These are phyloP conservation scores for Rhizopogon sp. DNA, from an alignment of 768 basidiomycete genomes.

Conservation along the genomic window DNA sequence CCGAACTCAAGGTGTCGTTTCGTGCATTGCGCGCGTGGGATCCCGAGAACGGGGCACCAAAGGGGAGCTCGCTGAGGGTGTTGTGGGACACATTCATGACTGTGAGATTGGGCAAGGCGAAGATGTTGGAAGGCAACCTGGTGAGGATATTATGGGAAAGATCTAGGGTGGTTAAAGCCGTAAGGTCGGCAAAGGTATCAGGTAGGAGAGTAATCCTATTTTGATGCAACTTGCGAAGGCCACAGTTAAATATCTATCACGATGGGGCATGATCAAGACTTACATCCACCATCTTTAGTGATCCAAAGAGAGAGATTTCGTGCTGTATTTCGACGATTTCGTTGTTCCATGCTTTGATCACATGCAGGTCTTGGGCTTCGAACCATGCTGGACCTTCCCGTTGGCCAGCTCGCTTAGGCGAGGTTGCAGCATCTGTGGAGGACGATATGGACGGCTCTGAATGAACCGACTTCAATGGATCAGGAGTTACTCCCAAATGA, in stretches of 20 bases:
- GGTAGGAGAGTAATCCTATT: constrained; percentile 65
- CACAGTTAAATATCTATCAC: background rate
- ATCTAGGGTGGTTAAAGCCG: constrained; percentile 61
- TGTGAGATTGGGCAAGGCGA: constrained; percentile 62
- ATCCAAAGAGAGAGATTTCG: constrained; percentile 81
- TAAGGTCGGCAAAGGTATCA: constrained; percentile 61
- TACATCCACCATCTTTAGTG: constrained; percentile 76
- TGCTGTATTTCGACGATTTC: constrained; percentile 75
- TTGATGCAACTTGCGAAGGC: constrained; percentile 55
- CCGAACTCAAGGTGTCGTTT: constrained; percentile 28
- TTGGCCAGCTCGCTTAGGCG: constrained; percentile 36
- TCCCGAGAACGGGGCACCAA: constrained; percentile 51
- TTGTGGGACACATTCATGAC: constrained; percentile 73
- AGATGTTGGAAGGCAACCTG: constrained; percentile 58
- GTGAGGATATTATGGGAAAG: constrained; percentile 69
- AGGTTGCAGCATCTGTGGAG: constrained; percentile 27
- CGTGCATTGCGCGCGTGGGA: constrained; percentile 14
- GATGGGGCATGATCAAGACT: constrained; percentile 22
- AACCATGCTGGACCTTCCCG: constrained; percentile 63
- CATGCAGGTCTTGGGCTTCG: constrained; percentile 72
- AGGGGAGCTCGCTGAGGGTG: constrained; percentile 52
- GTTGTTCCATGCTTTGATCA: constrained; percentile 78
- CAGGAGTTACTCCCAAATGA: constrained; percentile 71
- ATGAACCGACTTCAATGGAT: constrained; percentile 58
- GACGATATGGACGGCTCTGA: constrained; percentile 51